Percentiles rank a stretch among this genome's conserved stretches.
phyloP scores from a whole-genome alignment of 2,329 filamentous ascomycete species.

The Penicillium olsonii region DNA sequence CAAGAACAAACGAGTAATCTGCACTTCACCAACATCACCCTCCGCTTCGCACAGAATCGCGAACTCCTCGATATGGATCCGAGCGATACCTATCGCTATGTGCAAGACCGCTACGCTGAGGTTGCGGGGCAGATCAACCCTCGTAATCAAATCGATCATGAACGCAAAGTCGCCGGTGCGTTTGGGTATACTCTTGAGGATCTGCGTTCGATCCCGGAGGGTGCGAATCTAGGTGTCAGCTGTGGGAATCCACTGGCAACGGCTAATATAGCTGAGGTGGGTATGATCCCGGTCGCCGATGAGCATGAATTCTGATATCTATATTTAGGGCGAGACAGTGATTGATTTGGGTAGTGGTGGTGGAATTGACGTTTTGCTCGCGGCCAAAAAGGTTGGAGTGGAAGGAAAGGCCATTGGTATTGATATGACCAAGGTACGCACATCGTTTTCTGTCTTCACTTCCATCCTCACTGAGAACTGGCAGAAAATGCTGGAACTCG shows the following conservation, averaged over 20 bases:
- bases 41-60: too few relatives aligned
- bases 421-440: slow-evolving; percentile 59
- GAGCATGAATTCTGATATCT: slow-evolving; percentile 36
- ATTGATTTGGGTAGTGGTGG: slow-evolving; percentile 61
- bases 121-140: slow-evolving; percentile 2
- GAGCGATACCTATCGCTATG: slow-evolving; percentile 12
- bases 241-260: slow-evolving; percentile 57
- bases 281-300: too few relatives aligned
- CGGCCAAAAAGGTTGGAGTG: slow-evolving; percentile 52
- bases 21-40: too few relatives aligned
- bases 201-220: slow-evolving; percentile 47
- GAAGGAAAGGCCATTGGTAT: slow-evolving; percentile 57
- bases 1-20: too few relatives aligned
- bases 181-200: slow-evolving; percentile 57
- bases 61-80: too few relatives aligned
- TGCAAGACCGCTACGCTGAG: slow-evolving; percentile 8
- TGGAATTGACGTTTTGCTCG: slow-evolving; percentile 61
- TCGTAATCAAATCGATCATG: background rate
- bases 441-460: background rate
- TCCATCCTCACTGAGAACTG: too few relatives aligned
- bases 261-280: too few relatives aligned
- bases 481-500: slow-evolving; percentile 58
- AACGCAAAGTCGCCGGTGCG: slow-evolving; percentile 45
- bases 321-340: slow-evolving; percentile 55
- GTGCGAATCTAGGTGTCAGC: slow-evolving; percentile 56